Evolutionary conservation across 1,284 basidiomycete genomes (phyloP).

Genomic region (Cryptococcus sp.): DNA sequence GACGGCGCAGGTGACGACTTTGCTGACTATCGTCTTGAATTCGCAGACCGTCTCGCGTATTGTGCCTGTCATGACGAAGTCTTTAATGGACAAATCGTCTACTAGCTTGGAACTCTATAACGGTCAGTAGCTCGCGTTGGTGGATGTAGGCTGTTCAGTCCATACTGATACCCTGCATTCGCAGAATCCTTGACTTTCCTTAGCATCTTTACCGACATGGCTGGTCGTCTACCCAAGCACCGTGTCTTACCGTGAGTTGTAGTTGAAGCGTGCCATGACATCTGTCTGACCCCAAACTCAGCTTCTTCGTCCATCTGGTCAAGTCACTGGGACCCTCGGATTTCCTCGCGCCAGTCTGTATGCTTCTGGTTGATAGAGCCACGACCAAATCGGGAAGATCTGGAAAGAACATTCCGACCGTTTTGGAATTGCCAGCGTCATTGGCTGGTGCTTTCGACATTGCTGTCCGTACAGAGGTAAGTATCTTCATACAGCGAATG

Average conservation of each 20-base stretch:
- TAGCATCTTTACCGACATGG: constrained; percentile 55
- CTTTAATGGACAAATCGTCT: constrained; percentile 62
- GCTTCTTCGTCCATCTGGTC: constrained; percentile 90
- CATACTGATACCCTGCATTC: neutral
- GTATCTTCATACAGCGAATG: constrained; percentile 19
- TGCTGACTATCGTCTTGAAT: constrained; percentile 1
- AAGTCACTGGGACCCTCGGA: constrained; percentile 77
- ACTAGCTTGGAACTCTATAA: constrained; percentile 64
- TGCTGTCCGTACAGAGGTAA: constrained; percentile 63
- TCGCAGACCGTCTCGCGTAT: constrained; percentile 84
- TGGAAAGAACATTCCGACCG: constrained; percentile 49
- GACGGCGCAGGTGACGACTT: neutral
- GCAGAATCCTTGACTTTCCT: constrained; percentile 47
- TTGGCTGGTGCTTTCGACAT: constrained; percentile 64
- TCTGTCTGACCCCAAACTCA: constrained; percentile 22
- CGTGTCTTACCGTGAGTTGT: constrained; percentile 47
- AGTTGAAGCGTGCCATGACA: neutral
- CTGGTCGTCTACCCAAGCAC: constrained; percentile 51
- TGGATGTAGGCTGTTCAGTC: too few relatives aligned
- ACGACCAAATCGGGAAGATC: constrained; percentile 60
- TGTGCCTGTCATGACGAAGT: constrained; percentile 85
- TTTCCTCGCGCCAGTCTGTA: constrained; percentile 79
- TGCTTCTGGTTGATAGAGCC: constrained; percentile 81
- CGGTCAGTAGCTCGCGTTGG: constrained; percentile 41
- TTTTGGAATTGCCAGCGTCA: constrained; percentile 64